These are phyloP conservation scores for Cenchrus fungigraminus DNA, from an alignment of 176 grass and related monocot species.

Conservation along the genomic window DNA sequence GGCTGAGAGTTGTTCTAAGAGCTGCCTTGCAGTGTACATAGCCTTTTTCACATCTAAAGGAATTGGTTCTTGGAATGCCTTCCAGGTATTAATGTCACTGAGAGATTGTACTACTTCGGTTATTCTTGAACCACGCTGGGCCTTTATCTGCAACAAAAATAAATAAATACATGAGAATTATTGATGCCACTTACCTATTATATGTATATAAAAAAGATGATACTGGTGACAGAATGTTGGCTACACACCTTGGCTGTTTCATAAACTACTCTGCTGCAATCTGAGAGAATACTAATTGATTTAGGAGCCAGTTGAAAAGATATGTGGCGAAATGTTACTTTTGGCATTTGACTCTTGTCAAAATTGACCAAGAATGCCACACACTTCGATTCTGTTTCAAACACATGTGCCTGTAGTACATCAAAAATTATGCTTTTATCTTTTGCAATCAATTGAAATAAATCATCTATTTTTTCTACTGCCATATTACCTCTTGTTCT, in stretches of 20 bases:
- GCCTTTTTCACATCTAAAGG: constrained; percentile 35
- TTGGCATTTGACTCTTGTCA: constrained; percentile 26
- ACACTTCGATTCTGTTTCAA: constrained; percentile 70
- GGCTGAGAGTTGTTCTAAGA: constrained; percentile 80
- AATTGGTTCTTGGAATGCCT: constrained; percentile 59
- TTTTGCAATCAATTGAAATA: constrained; percentile 24
- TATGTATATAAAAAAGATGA: background rate
- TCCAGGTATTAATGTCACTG: constrained; percentile 52
- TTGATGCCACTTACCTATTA: background rate
- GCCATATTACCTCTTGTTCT: constrained; percentile 73
- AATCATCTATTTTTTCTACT: background rate
- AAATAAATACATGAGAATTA: background rate
- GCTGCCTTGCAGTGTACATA: constrained; percentile 39
- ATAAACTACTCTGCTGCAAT: constrained; percentile 66
- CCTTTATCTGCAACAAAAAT: constrained; percentile 56
- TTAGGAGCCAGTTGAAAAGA: constrained; percentile 54
- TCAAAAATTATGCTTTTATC: constrained; percentile 29
- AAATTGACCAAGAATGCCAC: constrained; percentile 85
- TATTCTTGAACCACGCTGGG: constrained; percentile 61
- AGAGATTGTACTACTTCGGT: constrained; percentile 55
- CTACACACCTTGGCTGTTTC: constrained; percentile 74
- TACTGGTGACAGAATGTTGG: background rate
- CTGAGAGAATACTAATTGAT: constrained; percentile 77
- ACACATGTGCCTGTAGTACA: constrained; percentile 77
- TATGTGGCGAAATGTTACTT: constrained; percentile 56